Evolutionary conservation across 306 rosid species (phyloP).

Genomic region (Erythrophleum fordii): DNA sequence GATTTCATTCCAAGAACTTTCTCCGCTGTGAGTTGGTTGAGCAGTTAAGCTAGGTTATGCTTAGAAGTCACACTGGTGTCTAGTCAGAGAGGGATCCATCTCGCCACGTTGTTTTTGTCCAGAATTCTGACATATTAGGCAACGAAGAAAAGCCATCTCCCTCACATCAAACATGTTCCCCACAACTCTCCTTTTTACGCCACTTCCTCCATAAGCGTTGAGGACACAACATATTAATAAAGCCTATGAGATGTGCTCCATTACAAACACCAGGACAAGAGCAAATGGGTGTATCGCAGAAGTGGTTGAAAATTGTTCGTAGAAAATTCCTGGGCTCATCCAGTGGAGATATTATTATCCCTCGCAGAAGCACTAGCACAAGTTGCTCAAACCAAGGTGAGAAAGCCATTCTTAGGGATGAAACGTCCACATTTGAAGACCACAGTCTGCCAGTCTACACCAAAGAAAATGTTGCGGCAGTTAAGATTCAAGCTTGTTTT

Average conservation of each 20-base stretch:
- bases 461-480: conserved; percentile 60
- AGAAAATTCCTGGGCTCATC: neutral
- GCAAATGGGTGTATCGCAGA: neutral
- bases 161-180: conserved; percentile 48
- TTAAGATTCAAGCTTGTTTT: conserved; percentile 79
- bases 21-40: neutral
- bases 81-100: conserved; percentile 32
- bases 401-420: conserved; percentile 24
- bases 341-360: neutral
- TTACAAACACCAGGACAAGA: neutral
- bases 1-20: neutral
- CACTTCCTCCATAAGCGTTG: conserved; percentile 39
- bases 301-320: neutral
- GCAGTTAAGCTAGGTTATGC: neutral
- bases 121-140: conserved; percentile 18
- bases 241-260: neutral
- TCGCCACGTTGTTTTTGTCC: conserved; percentile 37
- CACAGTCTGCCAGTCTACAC: conserved; percentile 21
- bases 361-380: neutral
- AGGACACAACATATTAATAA: neutral
- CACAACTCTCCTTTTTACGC: conserved; percentile 63
- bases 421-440: conserved; percentile 32
- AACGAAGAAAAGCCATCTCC: neutral
- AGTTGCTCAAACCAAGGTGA: conserved; percentile 33
- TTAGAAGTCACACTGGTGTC: conserved; percentile 23